These are phyloP conservation scores for Xylaria sp. DNA, from an alignment of 2,329 filamentous ascomycete species.

Conservation along the genomic window DNA sequence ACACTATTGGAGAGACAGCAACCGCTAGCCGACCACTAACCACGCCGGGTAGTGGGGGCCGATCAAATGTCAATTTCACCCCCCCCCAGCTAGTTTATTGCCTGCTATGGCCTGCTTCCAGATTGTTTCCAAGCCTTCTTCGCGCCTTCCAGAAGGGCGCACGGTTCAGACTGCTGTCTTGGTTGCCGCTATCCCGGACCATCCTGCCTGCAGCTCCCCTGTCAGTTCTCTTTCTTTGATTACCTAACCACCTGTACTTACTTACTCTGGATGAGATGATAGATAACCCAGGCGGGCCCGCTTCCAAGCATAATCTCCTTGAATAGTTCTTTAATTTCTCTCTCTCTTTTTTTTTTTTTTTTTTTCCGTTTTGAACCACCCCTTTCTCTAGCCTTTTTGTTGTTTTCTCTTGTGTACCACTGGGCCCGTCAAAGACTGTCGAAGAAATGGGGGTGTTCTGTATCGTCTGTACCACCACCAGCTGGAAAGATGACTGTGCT, in stretches of 20 bases:
- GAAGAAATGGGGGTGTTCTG: slow-evolving; percentile 1
- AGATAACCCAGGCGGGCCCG: too few relatives aligned
- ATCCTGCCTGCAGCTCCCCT: slow-evolving; percentile 5
- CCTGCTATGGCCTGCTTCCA: slow-evolving; percentile 16
- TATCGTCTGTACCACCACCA: neutral
- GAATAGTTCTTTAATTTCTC: neutral
- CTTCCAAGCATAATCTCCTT: neutral
- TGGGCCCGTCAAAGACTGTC: neutral
- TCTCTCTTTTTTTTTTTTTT: neutral
- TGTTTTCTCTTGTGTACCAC: neutral
- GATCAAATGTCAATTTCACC: slow-evolving; percentile 29
- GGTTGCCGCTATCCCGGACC: slow-evolving; percentile 1
- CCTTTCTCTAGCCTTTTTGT: neutral
- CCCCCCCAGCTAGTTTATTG: slow-evolving; percentile 15
- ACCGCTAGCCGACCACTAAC: slow-evolving; percentile 13
- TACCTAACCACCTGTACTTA: slow-evolving; percentile 10
- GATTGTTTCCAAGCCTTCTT: slow-evolving; percentile 39
- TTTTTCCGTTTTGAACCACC: neutral
- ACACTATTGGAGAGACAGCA: slow-evolving; percentile 16
- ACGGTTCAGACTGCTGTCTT: slow-evolving; percentile 40
- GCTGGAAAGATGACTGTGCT: slow-evolving; percentile 26
- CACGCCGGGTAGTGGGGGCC: slow-evolving; percentile 21
- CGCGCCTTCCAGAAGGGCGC: slow-evolving; percentile 47
- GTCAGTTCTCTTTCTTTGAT: neutral
- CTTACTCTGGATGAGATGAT: too few relatives aligned